Evolutionary conservation across 2,329 filamentous ascomycete species (phyloP), one percentile per base, ranked within the genome.

Genomic region (Arthrinium phaeospermum): DNA sequence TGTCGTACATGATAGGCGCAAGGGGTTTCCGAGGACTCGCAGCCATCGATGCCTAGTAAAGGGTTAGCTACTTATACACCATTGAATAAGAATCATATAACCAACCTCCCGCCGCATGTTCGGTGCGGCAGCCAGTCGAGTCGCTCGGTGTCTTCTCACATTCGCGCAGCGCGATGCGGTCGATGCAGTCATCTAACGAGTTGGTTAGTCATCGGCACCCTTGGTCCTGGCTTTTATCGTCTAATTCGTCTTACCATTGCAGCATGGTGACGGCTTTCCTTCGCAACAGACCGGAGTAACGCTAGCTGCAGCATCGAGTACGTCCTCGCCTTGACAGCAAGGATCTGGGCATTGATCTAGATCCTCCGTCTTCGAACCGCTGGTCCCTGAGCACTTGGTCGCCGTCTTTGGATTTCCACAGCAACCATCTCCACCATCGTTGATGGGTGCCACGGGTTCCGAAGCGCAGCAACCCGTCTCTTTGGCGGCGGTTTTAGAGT

Each of bases 121-220:
- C 57, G 47, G 16, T 47, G 30, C 44, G 5, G 22, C 73, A 75
- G 72, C 37, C 76, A 71, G 41, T 72, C 74, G 10, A 13, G 12
- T 24, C 22, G 5, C 10, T 19, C 1, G 13, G 10, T 41, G 74
- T 72, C 41, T 71, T 72, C 19, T 78, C 71, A 74, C 83, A 86
- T 72, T 83, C 84, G 3, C 83, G 82, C 34, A 85, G 72, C 7
- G 85, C 86, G 8, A 87, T 74, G 30, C 84, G 83, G 67, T 85
- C 82, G 69, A 87, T 78, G 74, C 84, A 86, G 73, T 84, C 85
- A 22, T 79, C 83, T 64, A 64, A 5, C 8, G 19, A 22, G 5
- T n/a, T 13, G 30, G 57, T 64, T 30, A 64, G 34, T 19, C 8
- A 64, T 3, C 13, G 30, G 22, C 10, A 41, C 37, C 19, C 10